Percentiles rank a stretch among this genome's conserved stretches.
These are phyloP conservation scores for Malassezia cuniculi DNA, from an alignment of 1,284 basidiomycete genomes.

Conservation along the genomic window DNA sequence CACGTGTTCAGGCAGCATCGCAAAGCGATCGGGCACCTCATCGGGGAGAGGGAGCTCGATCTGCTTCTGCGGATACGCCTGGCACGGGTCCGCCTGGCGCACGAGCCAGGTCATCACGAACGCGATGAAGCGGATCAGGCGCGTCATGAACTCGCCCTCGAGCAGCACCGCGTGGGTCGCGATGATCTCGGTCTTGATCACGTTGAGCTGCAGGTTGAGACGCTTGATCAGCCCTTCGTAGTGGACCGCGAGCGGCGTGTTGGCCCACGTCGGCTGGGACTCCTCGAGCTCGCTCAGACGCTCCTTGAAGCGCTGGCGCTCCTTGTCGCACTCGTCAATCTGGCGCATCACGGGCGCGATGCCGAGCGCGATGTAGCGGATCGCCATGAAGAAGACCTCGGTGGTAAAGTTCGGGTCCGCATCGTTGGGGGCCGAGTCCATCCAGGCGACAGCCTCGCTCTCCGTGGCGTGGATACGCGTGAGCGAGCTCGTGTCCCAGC, in stretches of 20 bases:
- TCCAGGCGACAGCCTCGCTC: slow-evolving; percentile 34
- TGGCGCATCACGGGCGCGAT: slow-evolving; percentile 51
- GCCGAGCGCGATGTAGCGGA: slow-evolving; percentile 42
- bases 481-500: slow-evolving; percentile 29
- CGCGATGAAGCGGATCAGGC: slow-evolving; percentile 67
- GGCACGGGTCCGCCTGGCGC: slow-evolving; percentile 73
- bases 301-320: slow-evolving; percentile 50
- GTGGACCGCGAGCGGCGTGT: slow-evolving; percentile 27
- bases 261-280: slow-evolving; percentile 26
- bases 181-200: slow-evolving; percentile 51
- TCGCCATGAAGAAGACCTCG: slow-evolving; percentile 70
- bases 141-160: slow-evolving; percentile 70
- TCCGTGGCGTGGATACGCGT: slow-evolving; percentile 42
- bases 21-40: slow-evolving; percentile 71
- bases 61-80: slow-evolving; percentile 55
- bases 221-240: slow-evolving; percentile 43
- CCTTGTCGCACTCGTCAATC: slow-evolving; percentile 63
- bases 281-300: slow-evolving; percentile 64
- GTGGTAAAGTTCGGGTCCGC: slow-evolving; percentile 72
- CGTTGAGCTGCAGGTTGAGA: slow-evolving; percentile 26
- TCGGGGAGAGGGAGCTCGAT: slow-evolving; percentile 57
- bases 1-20: slow-evolving; percentile 83
- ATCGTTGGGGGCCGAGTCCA: slow-evolving; percentile 10
- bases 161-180: slow-evolving; percentile 73
- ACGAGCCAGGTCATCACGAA: slow-evolving; percentile 93